phyloP scores from a whole-genome alignment of 495 filamentous ascomycete species.

The Aspergillus conjunctus region DNA sequence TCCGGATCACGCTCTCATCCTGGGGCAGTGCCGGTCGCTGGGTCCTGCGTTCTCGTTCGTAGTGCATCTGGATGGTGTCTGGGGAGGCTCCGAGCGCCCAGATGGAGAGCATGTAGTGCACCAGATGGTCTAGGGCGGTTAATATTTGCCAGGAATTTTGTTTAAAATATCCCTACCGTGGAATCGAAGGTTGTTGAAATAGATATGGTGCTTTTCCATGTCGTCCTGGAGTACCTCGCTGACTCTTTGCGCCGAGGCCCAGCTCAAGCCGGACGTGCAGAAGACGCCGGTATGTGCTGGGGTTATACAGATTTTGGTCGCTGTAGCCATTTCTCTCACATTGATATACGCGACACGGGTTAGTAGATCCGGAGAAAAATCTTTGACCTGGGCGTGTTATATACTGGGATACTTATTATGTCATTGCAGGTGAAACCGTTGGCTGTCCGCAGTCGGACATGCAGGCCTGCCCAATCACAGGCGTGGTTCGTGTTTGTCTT shows the following conservation, averaged over 20 bases:
- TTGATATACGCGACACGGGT: no score
- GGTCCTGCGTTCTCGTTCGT: constrained; percentile 59
- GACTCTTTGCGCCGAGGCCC: constrained; percentile 59
- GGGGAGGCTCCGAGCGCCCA: constrained; percentile 71
- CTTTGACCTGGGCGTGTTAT: no score
- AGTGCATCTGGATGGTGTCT: constrained; percentile 54
- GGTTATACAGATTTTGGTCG: constrained; percentile 61
- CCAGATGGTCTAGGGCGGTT: constrained; percentile 57
- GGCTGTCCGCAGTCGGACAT: no score
- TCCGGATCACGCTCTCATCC: constrained; percentile 47
- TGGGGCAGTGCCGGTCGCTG: constrained; percentile 54
- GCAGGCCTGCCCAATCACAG: no score
- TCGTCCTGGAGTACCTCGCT: constrained; percentile 74
- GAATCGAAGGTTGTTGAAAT: constrained; percentile 69
- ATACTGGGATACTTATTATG: no score
- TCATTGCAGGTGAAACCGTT: no score
- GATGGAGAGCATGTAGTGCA: constrained; percentile 71
- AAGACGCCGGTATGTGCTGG: constrained; percentile 58
- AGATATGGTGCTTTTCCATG: constrained; percentile 74
- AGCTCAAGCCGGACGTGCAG: constrained; percentile 45
- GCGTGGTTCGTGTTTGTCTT: no score
- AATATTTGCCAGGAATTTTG: constrained; percentile 18
- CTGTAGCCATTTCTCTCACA: constrained; percentile 59
- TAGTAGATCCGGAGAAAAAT: no score
- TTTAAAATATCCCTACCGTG: constrained; percentile 55